Evolutionary conservation across 352 stramenopile genomes (phyloP).

Genomic region (Phytophthora palmivora): DNA sequence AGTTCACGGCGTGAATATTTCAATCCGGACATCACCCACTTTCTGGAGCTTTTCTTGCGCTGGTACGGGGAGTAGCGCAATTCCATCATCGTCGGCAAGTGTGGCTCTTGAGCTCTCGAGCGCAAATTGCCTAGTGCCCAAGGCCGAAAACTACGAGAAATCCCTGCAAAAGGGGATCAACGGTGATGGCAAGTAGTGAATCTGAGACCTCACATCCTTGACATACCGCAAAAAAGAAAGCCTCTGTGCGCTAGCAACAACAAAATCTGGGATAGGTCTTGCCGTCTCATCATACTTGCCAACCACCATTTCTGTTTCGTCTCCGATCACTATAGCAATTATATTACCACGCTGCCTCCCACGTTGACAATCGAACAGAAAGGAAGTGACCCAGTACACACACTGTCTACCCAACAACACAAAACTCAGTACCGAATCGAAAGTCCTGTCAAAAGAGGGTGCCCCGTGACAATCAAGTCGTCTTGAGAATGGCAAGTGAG

Average conservation of each 20-base stretch:
- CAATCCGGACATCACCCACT: constrained; percentile 32
- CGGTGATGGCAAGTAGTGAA: constrained; percentile 18
- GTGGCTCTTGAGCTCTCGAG: constrained; percentile 6
- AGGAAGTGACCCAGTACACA: not conserved
- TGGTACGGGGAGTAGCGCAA: constrained; percentile 36
- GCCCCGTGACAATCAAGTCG: constrained; percentile 65
- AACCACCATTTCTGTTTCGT: constrained; percentile 24
- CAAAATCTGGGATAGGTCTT: constrained; percentile 27
- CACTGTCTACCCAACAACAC: no score
- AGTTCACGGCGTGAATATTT: constrained; percentile 4
- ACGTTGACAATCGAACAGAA: constrained; percentile 1
- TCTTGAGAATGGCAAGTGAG: constrained; percentile 73
- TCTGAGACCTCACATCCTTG: constrained; percentile 33
- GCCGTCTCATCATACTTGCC: constrained; percentile 19
- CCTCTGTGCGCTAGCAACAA: not conserved
- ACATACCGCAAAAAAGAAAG: constrained; percentile 28
- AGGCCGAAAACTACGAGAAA: constrained; percentile 15
- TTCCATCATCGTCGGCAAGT: constrained; percentile 30
- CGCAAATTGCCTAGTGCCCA: constrained; percentile 34
- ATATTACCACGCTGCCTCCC: constrained; percentile 11
- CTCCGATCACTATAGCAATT: constrained; percentile 5
- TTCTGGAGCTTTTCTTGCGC: constrained; percentile 38
- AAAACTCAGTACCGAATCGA: constrained; percentile 65
- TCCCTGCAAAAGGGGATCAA: constrained; percentile 4
- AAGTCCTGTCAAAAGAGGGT: constrained; percentile 77